Evolutionary conservation across 345 rosid genomes (phyloP).

Genomic region (Kandelia obovata): DNA sequence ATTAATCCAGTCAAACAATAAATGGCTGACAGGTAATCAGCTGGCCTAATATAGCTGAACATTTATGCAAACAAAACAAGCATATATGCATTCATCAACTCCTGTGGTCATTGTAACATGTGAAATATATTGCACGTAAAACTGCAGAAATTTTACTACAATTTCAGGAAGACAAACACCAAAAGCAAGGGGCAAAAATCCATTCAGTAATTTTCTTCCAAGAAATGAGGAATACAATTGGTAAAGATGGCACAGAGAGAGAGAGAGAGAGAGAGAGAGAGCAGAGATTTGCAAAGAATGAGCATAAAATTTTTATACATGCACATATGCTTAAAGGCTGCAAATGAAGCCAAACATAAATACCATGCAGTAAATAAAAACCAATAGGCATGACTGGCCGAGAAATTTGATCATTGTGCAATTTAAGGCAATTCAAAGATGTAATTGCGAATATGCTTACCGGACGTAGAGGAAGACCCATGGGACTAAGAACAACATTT

Average conservation of each 20-base stretch:
- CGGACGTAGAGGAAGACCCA: conserved; percentile 79
- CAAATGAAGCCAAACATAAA: not conserved
- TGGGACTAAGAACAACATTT: conserved; percentile 50
- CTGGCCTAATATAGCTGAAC: not conserved
- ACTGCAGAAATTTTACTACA: no score
- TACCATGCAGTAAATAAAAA: not conserved
- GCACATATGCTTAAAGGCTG: not conserved
- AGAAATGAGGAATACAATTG: not conserved
- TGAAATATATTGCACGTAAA: no score
- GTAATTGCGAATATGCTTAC: conserved; percentile 33
- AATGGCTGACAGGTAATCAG: no score
- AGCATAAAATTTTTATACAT: no score
- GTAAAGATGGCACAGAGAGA: not conserved
- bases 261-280: no score
- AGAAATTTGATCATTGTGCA: no score
- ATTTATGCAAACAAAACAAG: not conserved
- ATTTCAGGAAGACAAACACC: no score
- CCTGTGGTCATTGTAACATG: no score
- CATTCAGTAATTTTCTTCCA: not conserved
- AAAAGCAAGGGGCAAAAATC: no score
- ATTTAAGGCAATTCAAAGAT: not conserved
- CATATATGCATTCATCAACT: no score
- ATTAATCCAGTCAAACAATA: no score
- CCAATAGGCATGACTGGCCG: not conserved
- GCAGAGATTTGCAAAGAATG: not conserved